A percentile compares a stretch with the other conserved stretches of the same genome.
Evolutionary conservation across 805 yeast genomes (phyloP).

Genomic region (Ogataea angusta): DNA sequence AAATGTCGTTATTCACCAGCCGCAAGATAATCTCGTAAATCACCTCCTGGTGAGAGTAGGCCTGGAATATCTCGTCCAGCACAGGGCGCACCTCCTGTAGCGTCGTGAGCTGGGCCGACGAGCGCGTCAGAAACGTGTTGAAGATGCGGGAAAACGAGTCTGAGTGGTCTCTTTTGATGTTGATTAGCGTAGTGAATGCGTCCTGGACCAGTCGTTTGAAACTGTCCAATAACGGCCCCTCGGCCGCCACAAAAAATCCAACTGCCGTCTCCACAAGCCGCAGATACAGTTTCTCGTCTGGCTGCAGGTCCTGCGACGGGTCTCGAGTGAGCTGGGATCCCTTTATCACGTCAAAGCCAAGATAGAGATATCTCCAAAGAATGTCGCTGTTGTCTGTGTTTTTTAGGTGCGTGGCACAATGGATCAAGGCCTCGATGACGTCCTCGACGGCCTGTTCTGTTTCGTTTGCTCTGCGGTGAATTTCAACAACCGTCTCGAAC

Average conservation of each 20-base stretch:
- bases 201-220: constrained; percentile 41
- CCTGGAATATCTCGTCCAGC: constrained; percentile 58
- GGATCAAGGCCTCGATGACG: constrained; percentile 19
- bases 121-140: constrained; percentile 49
- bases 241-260: constrained; percentile 31
- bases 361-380: constrained; percentile 35
- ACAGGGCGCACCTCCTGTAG: constrained; percentile 58
- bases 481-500: constrained; percentile 33
- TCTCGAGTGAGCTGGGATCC: constrained; percentile 17
- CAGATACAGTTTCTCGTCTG: constrained; percentile 39
- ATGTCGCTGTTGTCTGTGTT: constrained; percentile 11
- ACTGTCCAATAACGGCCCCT: constrained; percentile 27
- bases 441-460: constrained; percentile 33
- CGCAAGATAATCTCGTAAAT: constrained; percentile 49
- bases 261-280: constrained; percentile 39
- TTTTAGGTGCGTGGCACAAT: constrained; percentile 3
- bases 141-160: constrained; percentile 53
- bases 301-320: constrained; percentile 21
- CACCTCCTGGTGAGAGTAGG: constrained; percentile 62
- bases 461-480: constrained; percentile 26
- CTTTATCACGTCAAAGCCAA: constrained; percentile 35
- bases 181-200: constrained; percentile 39
- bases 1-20: constrained; percentile 56
- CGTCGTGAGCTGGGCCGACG: constrained; percentile 47
- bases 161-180: constrained; percentile 25